Percentiles rank a stretch among this genome's conserved stretches.
Evolutionary conservation across 2,329 filamentous ascomycete species (phyloP).

Genomic region (Clarireedia homoeocarpa): DNA sequence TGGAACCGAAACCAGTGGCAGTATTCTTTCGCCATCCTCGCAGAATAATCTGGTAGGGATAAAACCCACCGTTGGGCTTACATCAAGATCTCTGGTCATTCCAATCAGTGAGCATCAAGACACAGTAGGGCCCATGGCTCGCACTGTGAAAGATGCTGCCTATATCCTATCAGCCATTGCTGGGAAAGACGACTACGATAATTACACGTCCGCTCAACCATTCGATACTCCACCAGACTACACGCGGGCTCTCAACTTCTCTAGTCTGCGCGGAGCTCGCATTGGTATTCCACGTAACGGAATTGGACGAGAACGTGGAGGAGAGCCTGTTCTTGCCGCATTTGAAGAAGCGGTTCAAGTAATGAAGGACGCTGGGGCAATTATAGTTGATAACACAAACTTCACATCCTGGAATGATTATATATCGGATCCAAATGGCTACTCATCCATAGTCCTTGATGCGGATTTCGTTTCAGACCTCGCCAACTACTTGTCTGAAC

Average conservation of each 20-base stretch:
- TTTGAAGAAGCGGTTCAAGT: no score
- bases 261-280: conserved; percentile 23
- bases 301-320: no score
- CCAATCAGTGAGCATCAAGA: conserved; percentile 57
- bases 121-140: conserved; percentile 54
- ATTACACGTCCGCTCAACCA: conserved; percentile 32
- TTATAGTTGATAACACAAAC: no score
- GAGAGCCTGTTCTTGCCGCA: no score
- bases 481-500: no score
- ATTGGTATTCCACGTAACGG: no score
- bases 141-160: conserved; percentile 56
- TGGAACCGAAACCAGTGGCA: conserved; percentile 47
- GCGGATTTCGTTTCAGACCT: no score
- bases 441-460: no score
- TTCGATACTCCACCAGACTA: conserved; percentile 52
- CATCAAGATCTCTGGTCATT: conserved; percentile 51
- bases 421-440: no score
- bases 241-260: conserved; percentile 45
- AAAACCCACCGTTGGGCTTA: conserved; percentile 58
- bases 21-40: conserved; percentile 48
- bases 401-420: no score
- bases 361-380: no score
- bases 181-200: conserved; percentile 23
- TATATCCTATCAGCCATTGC: conserved; percentile 15
- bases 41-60: conserved; percentile 56